Percentiles rank a stretch among this genome's conserved stretches.
phyloP scores from a whole-genome alignment of 2,329 filamentous ascomycete species.

The Knufia fluminis region DNA sequence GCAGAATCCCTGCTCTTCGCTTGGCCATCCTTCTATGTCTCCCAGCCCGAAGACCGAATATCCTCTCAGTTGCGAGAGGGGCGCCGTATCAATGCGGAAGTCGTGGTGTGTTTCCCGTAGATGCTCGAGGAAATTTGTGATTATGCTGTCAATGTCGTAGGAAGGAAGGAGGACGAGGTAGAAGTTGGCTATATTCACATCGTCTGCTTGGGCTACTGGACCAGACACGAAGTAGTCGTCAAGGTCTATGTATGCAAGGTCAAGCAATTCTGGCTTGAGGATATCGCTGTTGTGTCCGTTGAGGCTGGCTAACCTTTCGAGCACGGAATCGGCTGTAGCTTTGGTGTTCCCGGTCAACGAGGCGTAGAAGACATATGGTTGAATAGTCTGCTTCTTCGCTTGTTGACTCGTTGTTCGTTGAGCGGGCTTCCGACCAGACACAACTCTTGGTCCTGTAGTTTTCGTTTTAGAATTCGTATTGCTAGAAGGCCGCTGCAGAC shows the following conservation, averaged over 20 bases:
- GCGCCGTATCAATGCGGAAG: slow-evolving; percentile 86
- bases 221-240: slow-evolving; percentile 83
- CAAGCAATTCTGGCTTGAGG: slow-evolving; percentile 56
- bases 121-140: slow-evolving; percentile 79
- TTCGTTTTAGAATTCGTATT: slow-evolving; percentile 13
- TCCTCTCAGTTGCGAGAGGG: slow-evolving; percentile 65
- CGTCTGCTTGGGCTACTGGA: slow-evolving; percentile 44
- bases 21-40: slow-evolving; percentile 84
- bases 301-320: slow-evolving; percentile 44
- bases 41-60: slow-evolving; percentile 94
- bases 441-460: slow-evolving; percentile 14
- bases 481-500: background rate
- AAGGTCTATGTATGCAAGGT: slow-evolving; percentile 79
- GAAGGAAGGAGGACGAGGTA: slow-evolving; percentile 81
- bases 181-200: slow-evolving; percentile 40
- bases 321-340: slow-evolving; percentile 57
- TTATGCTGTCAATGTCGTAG: slow-evolving; percentile 90
- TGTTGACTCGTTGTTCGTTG: background rate
- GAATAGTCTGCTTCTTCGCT: slow-evolving; percentile 27
- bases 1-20: slow-evolving; percentile 82
- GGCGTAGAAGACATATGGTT: slow-evolving; percentile 78
- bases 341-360: slow-evolving; percentile 80
- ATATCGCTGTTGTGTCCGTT: slow-evolving; percentile 23
- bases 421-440: slow-evolving; percentile 20
- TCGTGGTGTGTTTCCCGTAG: slow-evolving; percentile 90